phyloP scores from a whole-genome alignment of 768 basidiomycete species.

The Tylopilus sp. region DNA sequence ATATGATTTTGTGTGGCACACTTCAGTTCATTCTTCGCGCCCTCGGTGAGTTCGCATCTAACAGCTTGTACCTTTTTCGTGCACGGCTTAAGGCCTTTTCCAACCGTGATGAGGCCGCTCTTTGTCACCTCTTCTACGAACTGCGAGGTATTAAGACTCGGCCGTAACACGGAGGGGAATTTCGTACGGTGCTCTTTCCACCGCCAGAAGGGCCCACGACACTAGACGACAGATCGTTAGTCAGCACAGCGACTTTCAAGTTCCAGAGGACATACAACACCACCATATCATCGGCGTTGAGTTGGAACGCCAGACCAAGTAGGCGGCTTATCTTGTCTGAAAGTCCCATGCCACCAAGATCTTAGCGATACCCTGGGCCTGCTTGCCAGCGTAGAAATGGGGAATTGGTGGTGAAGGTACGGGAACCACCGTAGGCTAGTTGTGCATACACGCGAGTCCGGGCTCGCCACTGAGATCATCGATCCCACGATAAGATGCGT shows the following conservation, averaged over 20 bases:
- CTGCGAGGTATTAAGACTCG: neutral
- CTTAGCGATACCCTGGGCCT: too few relatives aligned
- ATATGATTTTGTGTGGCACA: neutral
- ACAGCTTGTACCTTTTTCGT: conserved; percentile 7
- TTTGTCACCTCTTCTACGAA: conserved; percentile 8
- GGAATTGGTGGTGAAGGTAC: too few relatives aligned
- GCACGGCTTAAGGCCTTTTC: neutral
- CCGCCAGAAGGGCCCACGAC: conserved; percentile 12
- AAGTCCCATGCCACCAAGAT: too few relatives aligned
- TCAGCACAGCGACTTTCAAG: neutral
- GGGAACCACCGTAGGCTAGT: too few relatives aligned
- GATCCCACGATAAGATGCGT: too few relatives aligned
- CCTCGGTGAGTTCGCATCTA: conserved; percentile 1
- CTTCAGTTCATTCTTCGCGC: neutral
- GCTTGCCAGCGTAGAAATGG: too few relatives aligned
- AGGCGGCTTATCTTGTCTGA: neutral
- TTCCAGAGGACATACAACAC: conserved; percentile 17
- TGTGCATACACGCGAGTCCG: too few relatives aligned
- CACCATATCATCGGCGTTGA: conserved; percentile 12
- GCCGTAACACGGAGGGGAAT: neutral
- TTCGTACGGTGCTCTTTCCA: conserved; percentile 20
- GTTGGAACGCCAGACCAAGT: neutral
- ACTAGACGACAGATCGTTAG: neutral
- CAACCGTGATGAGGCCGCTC: neutral
- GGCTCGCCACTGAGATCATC: too few relatives aligned